These are phyloP conservation scores for Neurospora tetraspora DNA, from an alignment of 495 filamentous ascomycete species.

Conservation along the genomic window DNA sequence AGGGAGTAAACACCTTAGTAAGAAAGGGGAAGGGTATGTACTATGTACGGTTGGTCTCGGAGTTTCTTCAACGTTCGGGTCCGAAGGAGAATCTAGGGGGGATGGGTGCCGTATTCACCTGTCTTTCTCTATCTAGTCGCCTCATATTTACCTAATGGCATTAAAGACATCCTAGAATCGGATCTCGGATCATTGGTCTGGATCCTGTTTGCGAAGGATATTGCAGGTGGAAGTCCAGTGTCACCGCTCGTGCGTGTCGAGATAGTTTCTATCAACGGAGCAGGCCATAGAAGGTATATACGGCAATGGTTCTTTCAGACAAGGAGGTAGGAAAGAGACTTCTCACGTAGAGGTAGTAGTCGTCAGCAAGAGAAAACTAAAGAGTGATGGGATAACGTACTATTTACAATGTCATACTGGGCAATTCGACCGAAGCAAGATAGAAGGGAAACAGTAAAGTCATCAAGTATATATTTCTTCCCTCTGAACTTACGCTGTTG, in stretches of 20 bases:
- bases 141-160: no score
- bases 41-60: not conserved
- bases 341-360: not conserved
- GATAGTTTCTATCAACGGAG: not conserved
- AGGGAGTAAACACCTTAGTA: not conserved
- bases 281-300: not conserved
- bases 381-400: no score
- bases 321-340: not conserved
- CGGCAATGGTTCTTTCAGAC: not conserved
- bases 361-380: not conserved
- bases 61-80: not conserved
- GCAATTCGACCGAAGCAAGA: no score
- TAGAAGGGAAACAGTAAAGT: no score
- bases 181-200: not conserved
- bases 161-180: not conserved
- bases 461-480: no score
- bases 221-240: not conserved
- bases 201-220: not conserved
- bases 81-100: not conserved
- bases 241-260: no score
- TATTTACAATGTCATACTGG: no score
- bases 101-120: not conserved
- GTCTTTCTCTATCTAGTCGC: no score
- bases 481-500: no score
- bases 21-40: not conserved